phyloP scores from a whole-genome alignment of 257 asterid genomes.

The Nicotiana benthamiana region DNA sequence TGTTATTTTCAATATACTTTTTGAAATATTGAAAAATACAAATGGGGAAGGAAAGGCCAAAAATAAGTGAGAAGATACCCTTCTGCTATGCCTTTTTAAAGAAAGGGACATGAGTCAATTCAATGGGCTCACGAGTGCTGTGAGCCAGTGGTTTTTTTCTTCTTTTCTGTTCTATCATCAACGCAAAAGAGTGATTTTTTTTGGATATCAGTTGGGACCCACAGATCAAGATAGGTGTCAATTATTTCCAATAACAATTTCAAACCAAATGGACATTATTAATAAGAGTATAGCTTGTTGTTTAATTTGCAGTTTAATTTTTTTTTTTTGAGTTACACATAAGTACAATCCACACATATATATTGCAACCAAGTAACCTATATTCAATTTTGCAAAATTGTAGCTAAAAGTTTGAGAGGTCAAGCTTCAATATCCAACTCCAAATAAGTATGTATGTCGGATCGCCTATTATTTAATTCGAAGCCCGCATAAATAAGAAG shows the following conservation, averaged over 20 bases:
- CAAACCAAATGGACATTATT: no score
- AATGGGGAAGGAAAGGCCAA: slow-evolving; percentile 14
- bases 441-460: no score
- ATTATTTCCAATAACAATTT: background rate
- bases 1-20: background rate
- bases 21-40: background rate
- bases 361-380: no score
- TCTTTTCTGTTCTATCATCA: slow-evolving; percentile 1
- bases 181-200: background rate
- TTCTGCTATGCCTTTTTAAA: background rate
- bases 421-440: no score
- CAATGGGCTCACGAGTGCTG: slow-evolving; percentile 8
- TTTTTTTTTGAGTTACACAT: no score
- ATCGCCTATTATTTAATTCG: no score
- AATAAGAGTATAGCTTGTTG: no score
- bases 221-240: background rate
- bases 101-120: slow-evolving; percentile 14
- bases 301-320: no score
- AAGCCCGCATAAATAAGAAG: no score
- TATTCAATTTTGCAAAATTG: no score
- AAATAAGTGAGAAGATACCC: slow-evolving; percentile 9
- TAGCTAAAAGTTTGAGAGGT: no score
- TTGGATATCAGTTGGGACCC: slow-evolving; percentile 9
- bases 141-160: slow-evolving; percentile 16
- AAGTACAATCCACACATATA: no score